Evolutionary conservation across 768 basidiomycete genomes (phyloP).

Genomic region (Pleurotus ostreatus): DNA sequence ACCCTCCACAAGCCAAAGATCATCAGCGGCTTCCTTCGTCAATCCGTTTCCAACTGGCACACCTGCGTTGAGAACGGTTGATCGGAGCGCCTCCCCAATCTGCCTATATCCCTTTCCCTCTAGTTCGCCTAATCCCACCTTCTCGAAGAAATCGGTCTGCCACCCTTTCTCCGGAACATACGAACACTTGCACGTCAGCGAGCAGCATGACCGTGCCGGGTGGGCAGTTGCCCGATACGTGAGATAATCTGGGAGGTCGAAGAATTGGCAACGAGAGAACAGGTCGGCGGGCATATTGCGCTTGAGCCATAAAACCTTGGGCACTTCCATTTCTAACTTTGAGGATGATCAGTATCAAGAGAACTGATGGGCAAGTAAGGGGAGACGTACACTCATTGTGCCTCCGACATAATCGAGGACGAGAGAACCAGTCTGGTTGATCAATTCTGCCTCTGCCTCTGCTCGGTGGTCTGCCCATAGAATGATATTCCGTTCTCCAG

Average conservation of each 20-base stretch:
- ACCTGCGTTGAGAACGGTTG: slow-evolving; percentile 73
- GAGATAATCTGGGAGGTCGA: slow-evolving; percentile 92
- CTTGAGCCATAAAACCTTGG: slow-evolving; percentile 96
- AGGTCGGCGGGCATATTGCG: slow-evolving; percentile 69
- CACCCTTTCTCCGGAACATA: slow-evolving; percentile 86
- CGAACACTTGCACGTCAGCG: slow-evolving; percentile 93
- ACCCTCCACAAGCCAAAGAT: slow-evolving; percentile 81
- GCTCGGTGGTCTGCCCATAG: slow-evolving; percentile 98
- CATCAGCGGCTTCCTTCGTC: slow-evolving; percentile 71
- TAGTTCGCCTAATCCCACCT: slow-evolving; percentile 77
- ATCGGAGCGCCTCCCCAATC: slow-evolving; percentile 59
- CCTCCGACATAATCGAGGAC: slow-evolving; percentile 96
- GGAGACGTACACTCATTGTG: slow-evolving; percentile 76
- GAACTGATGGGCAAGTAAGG: neutral
- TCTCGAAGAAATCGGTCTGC: slow-evolving; percentile 82
- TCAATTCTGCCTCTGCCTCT: slow-evolving; percentile 83
- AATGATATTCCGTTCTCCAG: slow-evolving; percentile 80
- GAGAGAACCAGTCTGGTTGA: slow-evolving; percentile 79
- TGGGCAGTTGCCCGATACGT: slow-evolving; percentile 87
- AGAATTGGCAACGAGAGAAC: slow-evolving; percentile 79
- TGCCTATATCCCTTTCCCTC: slow-evolving; percentile 67
- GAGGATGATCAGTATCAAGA: neutral
- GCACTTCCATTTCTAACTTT: slow-evolving; percentile 97
- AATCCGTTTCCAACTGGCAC: slow-evolving; percentile 85
- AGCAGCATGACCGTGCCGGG: slow-evolving; percentile 81